Conservation (phyloP, 2,329 filamentous ascomycete species). For the Raffaelea deltoideospora region DNA sequence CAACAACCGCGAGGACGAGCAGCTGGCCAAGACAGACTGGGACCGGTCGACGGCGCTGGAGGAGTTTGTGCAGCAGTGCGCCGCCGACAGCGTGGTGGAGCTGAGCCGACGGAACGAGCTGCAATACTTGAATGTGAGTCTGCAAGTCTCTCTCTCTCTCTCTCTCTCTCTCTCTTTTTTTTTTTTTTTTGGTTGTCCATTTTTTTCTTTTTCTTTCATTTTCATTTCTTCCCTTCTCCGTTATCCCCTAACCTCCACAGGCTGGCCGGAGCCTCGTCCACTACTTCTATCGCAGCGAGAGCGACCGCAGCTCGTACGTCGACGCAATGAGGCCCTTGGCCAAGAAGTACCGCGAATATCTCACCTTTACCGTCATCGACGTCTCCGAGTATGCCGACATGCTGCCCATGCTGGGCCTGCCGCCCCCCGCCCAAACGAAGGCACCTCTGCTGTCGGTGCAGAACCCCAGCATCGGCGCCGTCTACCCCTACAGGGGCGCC, state of each 20-base stretch:
- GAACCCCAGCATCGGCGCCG: constrained; percentile 26
- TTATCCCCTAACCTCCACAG: constrained; percentile 4
- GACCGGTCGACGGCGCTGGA: constrained; percentile 17
- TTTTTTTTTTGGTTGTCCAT: too few relatives aligned
- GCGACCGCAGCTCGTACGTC: constrained; percentile 20
- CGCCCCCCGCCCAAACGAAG: constrained; percentile 11
- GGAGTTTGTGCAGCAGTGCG: constrained; percentile 22
- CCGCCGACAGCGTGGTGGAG: constrained; percentile 24
- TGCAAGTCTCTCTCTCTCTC: constrained; percentile 22
- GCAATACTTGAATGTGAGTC: constrained; percentile 20
- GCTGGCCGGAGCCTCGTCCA: constrained; percentile 16
- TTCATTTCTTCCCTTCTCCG: too few relatives aligned
- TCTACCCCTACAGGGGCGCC: constrained; percentile 22
- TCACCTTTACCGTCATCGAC: constrained; percentile 32
- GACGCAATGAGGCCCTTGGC: constrained; percentile 23
- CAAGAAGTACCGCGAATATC: constrained; percentile 28
- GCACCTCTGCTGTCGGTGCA: constrained; percentile 27
- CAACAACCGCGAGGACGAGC: constrained; percentile 22
- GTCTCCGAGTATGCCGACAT: constrained; percentile 29
- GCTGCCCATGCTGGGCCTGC: constrained; percentile 22
- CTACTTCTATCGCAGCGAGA: constrained; percentile 16
- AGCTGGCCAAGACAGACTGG: constrained; percentile 13
- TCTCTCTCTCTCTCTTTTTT: background rate
- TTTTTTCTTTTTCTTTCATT: background rate
- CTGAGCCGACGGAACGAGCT: constrained; percentile 29